These are phyloP conservation scores for Afroboletus lepidellus DNA, from an alignment of 1,284 basidiomycete genomes.

Conservation along the genomic window DNA sequence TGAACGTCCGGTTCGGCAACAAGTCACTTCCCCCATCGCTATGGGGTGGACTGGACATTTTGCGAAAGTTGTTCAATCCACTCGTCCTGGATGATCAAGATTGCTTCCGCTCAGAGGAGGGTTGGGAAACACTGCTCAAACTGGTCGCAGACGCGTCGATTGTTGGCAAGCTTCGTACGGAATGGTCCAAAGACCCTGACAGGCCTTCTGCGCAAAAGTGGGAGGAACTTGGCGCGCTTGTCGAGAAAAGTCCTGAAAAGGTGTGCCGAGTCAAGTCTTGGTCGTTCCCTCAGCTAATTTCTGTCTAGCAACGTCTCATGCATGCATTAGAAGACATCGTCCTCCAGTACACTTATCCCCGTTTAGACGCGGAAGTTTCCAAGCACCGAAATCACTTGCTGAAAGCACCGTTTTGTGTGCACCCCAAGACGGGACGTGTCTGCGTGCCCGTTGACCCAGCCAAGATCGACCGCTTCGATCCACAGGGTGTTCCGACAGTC, in stretches of 20 bases:
- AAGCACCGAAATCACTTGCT: slow-evolving; percentile 98
- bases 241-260: not conserved
- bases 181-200: slow-evolving; percentile 63
- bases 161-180: slow-evolving; percentile 47
- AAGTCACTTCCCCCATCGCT: slow-evolving; percentile 68
- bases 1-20: slow-evolving; percentile 60
- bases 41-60: slow-evolving; percentile 47
- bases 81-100: slow-evolving; percentile 87
- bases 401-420: slow-evolving; percentile 96
- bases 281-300: slow-evolving; percentile 5
- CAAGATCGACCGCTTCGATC: slow-evolving; percentile 83
- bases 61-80: slow-evolving; percentile 60
- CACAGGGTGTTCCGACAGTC: slow-evolving; percentile 83
- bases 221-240: slow-evolving; percentile 56
- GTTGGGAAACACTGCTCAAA: slow-evolving; percentile 74
- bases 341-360: slow-evolving; percentile 94
- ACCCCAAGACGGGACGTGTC: slow-evolving; percentile 93
- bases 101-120: slow-evolving; percentile 71
- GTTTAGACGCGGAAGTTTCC: slow-evolving; percentile 95
- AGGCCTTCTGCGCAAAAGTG: slow-evolving; percentile 70
- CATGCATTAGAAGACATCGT: slow-evolving; percentile 80
- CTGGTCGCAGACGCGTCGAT: slow-evolving; percentile 68
- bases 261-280: slow-evolving; percentile 10
- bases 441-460: slow-evolving; percentile 91
- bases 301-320: slow-evolving; percentile 35